Evolutionary conservation across 1,284 basidiomycete species (phyloP).

Genomic region (Earliella scabrosa): DNA sequence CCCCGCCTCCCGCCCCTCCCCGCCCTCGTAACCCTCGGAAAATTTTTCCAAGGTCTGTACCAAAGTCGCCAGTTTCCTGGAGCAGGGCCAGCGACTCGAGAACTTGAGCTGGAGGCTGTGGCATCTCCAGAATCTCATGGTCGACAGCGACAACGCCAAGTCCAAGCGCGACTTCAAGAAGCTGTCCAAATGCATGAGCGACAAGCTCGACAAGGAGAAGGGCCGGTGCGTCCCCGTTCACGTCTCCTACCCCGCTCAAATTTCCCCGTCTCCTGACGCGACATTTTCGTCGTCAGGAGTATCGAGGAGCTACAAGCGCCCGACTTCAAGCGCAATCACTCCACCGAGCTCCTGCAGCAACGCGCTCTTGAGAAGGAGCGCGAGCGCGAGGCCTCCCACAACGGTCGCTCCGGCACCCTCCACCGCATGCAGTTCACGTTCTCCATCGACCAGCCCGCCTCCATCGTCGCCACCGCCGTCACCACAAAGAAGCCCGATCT

Average conservation of each 20-base stretch:
- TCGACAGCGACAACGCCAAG: conserved; percentile 84
- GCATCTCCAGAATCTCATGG: conserved; percentile 87
- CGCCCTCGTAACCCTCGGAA: conserved; percentile 9
- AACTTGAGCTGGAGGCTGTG: conserved; percentile 87
- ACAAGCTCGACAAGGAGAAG: conserved; percentile 88
- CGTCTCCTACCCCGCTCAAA: conserved; percentile 2
- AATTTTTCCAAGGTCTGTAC: conserved; percentile 67
- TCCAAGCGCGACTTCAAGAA: conserved; percentile 87
- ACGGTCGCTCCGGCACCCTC: conserved; percentile 67
- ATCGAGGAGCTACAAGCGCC: conserved; percentile 82
- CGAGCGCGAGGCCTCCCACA: conserved; percentile 69
- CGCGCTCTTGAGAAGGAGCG: conserved; percentile 81
- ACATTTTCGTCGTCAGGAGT: conserved; percentile 47
- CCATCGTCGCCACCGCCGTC: conserved; percentile 46
- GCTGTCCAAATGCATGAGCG: conserved; percentile 81
- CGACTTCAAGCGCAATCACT: conserved; percentile 73
- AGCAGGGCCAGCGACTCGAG: conserved; percentile 85
- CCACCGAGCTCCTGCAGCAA: conserved; percentile 75
- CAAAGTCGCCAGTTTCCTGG: conserved; percentile 83
- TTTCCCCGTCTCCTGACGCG: conserved; percentile 10
- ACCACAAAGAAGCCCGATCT: conserved; percentile 67
- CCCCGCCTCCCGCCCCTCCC: not conserved
- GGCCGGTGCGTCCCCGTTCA: conserved; percentile 56
- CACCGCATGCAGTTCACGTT: conserved; percentile 88
- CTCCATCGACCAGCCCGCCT: conserved; percentile 71